A percentile compares a stretch with the other conserved stretches of the same genome.
Conservation (phyloP, 2,329 filamentous ascomycete genomes). For the Ophiostoma piceae region DNA sequence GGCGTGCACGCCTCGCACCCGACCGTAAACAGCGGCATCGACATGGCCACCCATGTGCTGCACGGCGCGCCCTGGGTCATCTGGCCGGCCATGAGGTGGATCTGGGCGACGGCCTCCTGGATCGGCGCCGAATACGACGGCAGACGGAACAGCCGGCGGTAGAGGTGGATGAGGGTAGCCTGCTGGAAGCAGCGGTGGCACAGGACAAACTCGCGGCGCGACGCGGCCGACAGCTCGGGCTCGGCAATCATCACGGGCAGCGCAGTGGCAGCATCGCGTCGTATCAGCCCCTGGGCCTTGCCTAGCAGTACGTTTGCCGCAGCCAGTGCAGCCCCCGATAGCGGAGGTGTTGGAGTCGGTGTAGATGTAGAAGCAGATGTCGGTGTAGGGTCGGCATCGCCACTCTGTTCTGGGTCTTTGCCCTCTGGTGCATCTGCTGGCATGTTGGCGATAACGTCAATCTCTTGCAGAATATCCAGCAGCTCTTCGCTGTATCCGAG, state of each 20-base stretch:
- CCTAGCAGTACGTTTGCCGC: conserved; percentile 5
- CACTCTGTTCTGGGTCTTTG: background rate
- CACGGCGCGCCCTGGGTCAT: conserved; percentile 24
- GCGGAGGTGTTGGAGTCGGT: background rate
- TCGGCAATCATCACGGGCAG: conserved; percentile 10
- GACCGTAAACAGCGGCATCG: conserved; percentile 23
- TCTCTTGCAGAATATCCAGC: conserved; percentile 23
- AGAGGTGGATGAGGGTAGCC: conserved; percentile 24
- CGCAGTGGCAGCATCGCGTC: background rate
- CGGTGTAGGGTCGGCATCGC: background rate
- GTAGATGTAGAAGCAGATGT: background rate
- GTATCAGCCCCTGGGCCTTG: conserved; percentile 1
- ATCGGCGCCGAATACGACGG: conserved; percentile 20
- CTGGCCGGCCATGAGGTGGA: conserved; percentile 18
- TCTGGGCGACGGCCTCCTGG: conserved; percentile 18
- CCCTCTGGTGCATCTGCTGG: background rate
- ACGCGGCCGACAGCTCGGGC: background rate
- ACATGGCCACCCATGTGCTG: conserved; percentile 22
- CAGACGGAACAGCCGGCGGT: conserved; percentile 24
- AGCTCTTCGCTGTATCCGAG: conserved; percentile 24
- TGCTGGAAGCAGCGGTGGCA: conserved; percentile 25
- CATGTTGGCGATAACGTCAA: conserved; percentile 16
- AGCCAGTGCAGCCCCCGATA: background rate
- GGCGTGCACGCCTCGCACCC: conserved; percentile 22
- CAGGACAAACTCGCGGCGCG: conserved; percentile 19